Percentiles rank a stretch among this genome's conserved stretches.
phyloP scores from a whole-genome alignment of 495 filamentous ascomycete genomes.

The Rostrohypoxylon terebratum region DNA sequence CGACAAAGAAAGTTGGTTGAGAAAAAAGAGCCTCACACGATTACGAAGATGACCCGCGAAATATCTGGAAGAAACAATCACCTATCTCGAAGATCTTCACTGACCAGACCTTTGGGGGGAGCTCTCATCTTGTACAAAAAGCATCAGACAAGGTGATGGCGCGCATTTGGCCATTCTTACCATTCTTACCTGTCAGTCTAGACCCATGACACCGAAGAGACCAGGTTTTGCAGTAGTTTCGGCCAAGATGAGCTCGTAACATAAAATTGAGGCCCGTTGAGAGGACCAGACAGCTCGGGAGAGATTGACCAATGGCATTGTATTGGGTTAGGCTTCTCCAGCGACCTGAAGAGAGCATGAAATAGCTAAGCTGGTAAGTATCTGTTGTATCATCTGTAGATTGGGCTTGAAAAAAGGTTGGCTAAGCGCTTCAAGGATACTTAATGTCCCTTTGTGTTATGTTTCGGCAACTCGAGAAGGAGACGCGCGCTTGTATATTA shows the following conservation, averaged over 20 bases:
- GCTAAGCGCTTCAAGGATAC: constrained; percentile 45
- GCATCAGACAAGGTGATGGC: constrained; percentile 7
- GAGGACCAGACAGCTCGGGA: constrained; percentile 41
- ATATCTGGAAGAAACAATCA: constrained; percentile 36
- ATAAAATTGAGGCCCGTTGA: constrained; percentile 42
- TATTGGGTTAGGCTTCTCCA: constrained; percentile 32
- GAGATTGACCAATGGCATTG: constrained; percentile 29
- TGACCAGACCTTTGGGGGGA: constrained; percentile 14
- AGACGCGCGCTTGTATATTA: constrained; percentile 48
- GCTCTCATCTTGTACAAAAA: constrained; percentile 47
- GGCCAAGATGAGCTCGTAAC: constrained; percentile 39
- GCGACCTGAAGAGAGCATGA: constrained; percentile 11
- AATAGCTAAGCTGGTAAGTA: neutral
- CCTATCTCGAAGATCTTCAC: constrained; percentile 37
- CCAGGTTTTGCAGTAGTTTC: constrained; percentile 37
- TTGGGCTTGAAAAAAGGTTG: constrained; percentile 37
- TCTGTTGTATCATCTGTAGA: constrained; percentile 30
- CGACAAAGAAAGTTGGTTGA: constrained; percentile 39
- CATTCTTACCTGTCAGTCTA: constrained; percentile 6
- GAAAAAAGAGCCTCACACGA: constrained; percentile 40
- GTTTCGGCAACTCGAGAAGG: constrained; percentile 39
- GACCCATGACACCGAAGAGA: constrained; percentile 20
- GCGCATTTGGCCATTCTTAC: constrained; percentile 11
- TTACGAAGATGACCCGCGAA: constrained; percentile 29
- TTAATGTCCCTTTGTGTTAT: constrained; percentile 24